Conservation (phyloP, 1,284 basidiomycete species). For the Rhizoctonia solani region DNA sequence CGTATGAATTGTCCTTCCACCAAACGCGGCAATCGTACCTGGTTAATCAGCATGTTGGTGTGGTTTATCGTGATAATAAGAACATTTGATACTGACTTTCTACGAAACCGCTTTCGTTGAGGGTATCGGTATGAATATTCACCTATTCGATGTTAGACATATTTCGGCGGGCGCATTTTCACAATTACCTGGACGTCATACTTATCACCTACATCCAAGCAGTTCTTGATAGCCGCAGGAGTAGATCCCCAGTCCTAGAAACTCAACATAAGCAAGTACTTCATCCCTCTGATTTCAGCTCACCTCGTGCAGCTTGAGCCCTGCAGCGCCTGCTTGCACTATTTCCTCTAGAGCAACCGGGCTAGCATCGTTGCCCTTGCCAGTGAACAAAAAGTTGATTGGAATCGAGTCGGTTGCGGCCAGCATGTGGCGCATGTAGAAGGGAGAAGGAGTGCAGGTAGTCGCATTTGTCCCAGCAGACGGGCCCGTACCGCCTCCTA, state of each 20-base stretch:
- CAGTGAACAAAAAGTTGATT: slow-evolving; percentile 92
- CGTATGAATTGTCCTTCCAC: slow-evolving; percentile 93
- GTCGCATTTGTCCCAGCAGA: slow-evolving; percentile 90
- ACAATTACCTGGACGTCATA: slow-evolving; percentile 87
- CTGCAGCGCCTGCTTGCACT: slow-evolving; percentile 84
- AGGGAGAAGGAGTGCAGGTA: slow-evolving; percentile 89
- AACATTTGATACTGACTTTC: slow-evolving; percentile 62
- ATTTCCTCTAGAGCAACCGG: slow-evolving; percentile 76
- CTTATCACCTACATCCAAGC: slow-evolving; percentile 83
- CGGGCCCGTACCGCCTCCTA: slow-evolving; percentile 94
- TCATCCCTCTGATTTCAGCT: neutral
- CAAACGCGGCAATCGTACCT: slow-evolving; percentile 91
- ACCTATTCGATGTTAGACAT: neutral
- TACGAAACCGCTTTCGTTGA: slow-evolving; percentile 94
- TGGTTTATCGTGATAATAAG: neutral
- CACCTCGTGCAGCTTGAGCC: slow-evolving; percentile 91
- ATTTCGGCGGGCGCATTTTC: neutral
- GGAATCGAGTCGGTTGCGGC: slow-evolving; percentile 85
- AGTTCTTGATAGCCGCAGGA: slow-evolving; percentile 79
- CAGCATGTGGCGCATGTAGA: slow-evolving; percentile 87
- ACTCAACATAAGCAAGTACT: neutral
- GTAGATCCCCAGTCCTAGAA: slow-evolving; percentile 89
- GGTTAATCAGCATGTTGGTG: slow-evolving; percentile 33
- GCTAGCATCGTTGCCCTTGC: slow-evolving; percentile 91
- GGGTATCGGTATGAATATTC: slow-evolving; percentile 94